Percentiles rank a stretch among this genome's conserved stretches.
These are phyloP conservation scores for Botrytis elliptica DNA, from an alignment of 2,329 filamentous ascomycete genomes.

Conservation along the genomic window DNA sequence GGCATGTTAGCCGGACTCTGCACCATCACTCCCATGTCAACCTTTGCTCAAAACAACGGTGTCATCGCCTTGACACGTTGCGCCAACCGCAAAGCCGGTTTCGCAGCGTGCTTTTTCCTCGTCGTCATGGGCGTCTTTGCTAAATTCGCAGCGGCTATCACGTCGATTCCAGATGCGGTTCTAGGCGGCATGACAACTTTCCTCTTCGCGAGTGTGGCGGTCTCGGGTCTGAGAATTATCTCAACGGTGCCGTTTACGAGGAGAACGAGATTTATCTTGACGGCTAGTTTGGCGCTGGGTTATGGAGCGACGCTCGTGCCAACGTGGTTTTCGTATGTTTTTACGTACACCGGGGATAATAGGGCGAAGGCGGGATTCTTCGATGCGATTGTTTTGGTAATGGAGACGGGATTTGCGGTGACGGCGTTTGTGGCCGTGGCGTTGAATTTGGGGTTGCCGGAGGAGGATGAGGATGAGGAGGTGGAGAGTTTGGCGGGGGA, in stretches of 20 bases:
- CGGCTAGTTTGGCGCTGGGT: slow-evolving; percentile 69
- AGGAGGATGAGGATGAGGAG: slow-evolving; percentile 69
- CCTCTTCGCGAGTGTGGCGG: slow-evolving; percentile 73
- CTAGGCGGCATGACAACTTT: slow-evolving; percentile 77
- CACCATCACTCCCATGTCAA: slow-evolving; percentile 78
- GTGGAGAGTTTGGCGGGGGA: slow-evolving; percentile 35
- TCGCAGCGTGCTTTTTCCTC: slow-evolving; percentile 74
- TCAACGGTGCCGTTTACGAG: slow-evolving; percentile 70
- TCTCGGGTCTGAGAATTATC: slow-evolving; percentile 76
- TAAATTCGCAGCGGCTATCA: slow-evolving; percentile 78
- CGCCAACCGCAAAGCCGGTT: slow-evolving; percentile 77
- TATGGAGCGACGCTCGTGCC: slow-evolving; percentile 68
- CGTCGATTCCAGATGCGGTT: slow-evolving; percentile 68
- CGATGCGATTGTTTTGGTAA: slow-evolving; percentile 69
- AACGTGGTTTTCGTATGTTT: slow-evolving; percentile 67
- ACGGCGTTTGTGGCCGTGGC: slow-evolving; percentile 59
- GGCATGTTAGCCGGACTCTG: slow-evolving; percentile 72
- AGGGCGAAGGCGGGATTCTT: slow-evolving; percentile 68
- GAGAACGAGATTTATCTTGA: slow-evolving; percentile 78
- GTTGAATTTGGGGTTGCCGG: slow-evolving; percentile 69
- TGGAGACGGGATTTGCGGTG: slow-evolving; percentile 74
- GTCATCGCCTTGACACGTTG: slow-evolving; percentile 80
- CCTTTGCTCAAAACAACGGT: slow-evolving; percentile 82
- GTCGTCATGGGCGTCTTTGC: slow-evolving; percentile 79
- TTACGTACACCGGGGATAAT: slow-evolving; percentile 70